Conservation (phyloP, 257 asterid species). For the Solanum tacnaense region DNA sequence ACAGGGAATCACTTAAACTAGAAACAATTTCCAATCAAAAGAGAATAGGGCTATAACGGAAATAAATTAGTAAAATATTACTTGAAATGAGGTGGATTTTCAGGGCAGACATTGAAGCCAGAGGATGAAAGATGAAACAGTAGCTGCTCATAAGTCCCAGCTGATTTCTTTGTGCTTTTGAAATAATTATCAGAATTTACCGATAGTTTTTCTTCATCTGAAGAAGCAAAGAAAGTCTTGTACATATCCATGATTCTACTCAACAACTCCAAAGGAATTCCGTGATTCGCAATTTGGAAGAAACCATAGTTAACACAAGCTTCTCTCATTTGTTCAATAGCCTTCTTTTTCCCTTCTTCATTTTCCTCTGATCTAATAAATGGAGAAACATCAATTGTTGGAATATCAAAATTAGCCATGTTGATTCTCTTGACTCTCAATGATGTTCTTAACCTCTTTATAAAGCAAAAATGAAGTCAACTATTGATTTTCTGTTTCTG, state of each 20-base stretch:
- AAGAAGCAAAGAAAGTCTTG: slow-evolving; percentile 14
- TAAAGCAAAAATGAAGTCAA: too few species aligned
- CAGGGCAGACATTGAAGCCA: background rate
- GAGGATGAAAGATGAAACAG: slow-evolving; percentile 24
- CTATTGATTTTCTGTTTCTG: too few species aligned
- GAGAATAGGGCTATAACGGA: background rate
- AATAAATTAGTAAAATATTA: background rate
- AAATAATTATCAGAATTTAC: slow-evolving; percentile 16
- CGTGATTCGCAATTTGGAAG: slow-evolving; percentile 34
- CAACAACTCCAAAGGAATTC: slow-evolving; percentile 22
- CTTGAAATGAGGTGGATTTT: slow-evolving; percentile 17
- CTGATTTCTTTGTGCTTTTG: slow-evolving; percentile 1
- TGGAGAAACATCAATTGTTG: background rate
- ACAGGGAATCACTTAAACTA: background rate
- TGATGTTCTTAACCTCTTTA: too few species aligned
- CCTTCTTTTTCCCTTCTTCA: background rate
- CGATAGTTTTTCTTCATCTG: slow-evolving; percentile 30
- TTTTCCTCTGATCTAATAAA: background rate
- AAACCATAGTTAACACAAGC: slow-evolving; percentile 36
- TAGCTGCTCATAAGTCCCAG: slow-evolving; percentile 22
- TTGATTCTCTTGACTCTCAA: background rate
- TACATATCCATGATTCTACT: slow-evolving; percentile 20
- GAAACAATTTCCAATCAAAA: background rate
- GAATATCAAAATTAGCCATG: background rate
- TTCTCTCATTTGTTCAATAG: background rate